Evolutionary conservation across 805 yeast species (phyloP).

Genomic region (Nematodospora valgi): DNA sequence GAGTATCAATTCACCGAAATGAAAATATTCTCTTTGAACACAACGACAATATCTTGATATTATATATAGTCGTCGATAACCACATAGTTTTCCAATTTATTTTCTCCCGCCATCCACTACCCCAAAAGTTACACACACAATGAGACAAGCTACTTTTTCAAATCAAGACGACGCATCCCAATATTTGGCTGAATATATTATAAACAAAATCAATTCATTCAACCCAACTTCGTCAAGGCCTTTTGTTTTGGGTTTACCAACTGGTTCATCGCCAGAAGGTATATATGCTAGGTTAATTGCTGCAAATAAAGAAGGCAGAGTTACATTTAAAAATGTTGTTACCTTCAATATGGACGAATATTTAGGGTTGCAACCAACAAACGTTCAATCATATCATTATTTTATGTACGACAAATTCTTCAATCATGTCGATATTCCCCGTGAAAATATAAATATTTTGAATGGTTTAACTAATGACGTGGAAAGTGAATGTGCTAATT

Average conservation of each 20-base stretch:
- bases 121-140: slow-evolving; percentile 5
- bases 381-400: slow-evolving; percentile 53
- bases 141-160: slow-evolving; percentile 36
- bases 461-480: slow-evolving; percentile 48
- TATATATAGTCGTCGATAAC: too few relatives aligned
- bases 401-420: slow-evolving; percentile 56
- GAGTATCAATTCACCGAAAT: too few relatives aligned
- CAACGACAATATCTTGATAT: too few relatives aligned
- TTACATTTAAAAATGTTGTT: slow-evolving; percentile 50
- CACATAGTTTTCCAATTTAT: not conserved
- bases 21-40: too few relatives aligned
- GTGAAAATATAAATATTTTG: slow-evolving; percentile 50
- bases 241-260: slow-evolving; percentile 56
- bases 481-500: slow-evolving; percentile 43
- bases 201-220: slow-evolving; percentile 40
- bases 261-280: slow-evolving; percentile 60
- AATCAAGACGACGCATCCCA: slow-evolving; percentile 38
- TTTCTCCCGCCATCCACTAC: not conserved
- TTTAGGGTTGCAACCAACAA: slow-evolving; percentile 43
- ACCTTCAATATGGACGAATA: slow-evolving; percentile 66
- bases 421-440: slow-evolving; percentile 52
- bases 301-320: slow-evolving; percentile 38
- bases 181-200: slow-evolving; percentile 45
- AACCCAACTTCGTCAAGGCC: slow-evolving; percentile 44
- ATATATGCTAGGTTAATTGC: slow-evolving; percentile 46